Base-by-base conservation (phyloP, 805 yeast species). In the Teunomyces barrocoloradensis region DNA sequence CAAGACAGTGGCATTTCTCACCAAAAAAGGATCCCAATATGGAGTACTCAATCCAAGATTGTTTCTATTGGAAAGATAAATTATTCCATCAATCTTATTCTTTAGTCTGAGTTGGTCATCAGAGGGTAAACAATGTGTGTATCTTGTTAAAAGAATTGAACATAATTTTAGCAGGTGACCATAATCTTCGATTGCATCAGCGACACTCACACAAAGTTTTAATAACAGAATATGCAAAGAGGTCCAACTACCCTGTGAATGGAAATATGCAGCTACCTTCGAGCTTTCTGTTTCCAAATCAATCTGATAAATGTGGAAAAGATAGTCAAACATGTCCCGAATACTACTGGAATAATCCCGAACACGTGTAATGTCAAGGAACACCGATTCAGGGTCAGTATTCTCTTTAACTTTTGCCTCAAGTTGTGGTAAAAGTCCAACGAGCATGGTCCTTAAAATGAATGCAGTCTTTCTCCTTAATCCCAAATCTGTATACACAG, bases 21-120 rank as follows among this genome's bases (percentile, higher is more conserved):
- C 67, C 6, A 92, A 47, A 47, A 73, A 77, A 0, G 84, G 82
- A 62, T 92, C 97, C 88, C 96, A 88, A 57, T 88, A 89, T 0
- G 71, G 65, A 9, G 66, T 51, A 1, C 54, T 55, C 10, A 71
- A 53, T 6, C 58, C 48, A 10, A 65, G 57, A 12, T 37, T 61
- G 42, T 49, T 68, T 57, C 50, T 60, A 47, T 29, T 64, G 29
- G 64, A 51, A 10, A 52, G 23, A 25, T 53, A 52, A 0, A 58
- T 43, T 10, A 64, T 46, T 40, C 54, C 48, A 23, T 62, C 65
- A 17, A 70, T 59, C 44, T 61, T 66, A 2, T 65, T 62, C 47
- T 60, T 66, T 7, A 84, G 50, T 11, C 61, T 62, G 2, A 65
- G 51, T 58, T 88, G 96, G 55, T 87, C 94, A 9, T 74, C 77